Percentiles rank a stretch among this genome's conserved stretches.
Evolutionary conservation across 2,329 filamentous ascomycete genomes (phyloP).

Genomic region (Paraphaeosphaeria minitans): DNA sequence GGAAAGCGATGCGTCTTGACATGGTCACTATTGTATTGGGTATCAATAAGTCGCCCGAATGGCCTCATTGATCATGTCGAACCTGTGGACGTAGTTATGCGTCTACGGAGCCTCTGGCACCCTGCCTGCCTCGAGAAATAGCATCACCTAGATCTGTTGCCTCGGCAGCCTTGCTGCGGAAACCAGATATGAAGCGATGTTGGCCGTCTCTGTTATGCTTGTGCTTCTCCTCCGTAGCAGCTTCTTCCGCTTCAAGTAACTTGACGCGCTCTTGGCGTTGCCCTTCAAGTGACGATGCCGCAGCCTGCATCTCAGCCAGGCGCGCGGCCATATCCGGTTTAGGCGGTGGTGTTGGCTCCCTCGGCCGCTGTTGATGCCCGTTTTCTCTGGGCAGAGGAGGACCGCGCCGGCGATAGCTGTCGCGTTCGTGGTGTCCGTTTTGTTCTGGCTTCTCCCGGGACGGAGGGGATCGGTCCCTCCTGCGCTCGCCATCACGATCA

Average conservation of each 20-base stretch:
- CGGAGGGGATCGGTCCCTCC: constrained; percentile 29
- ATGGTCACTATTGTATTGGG: background rate
- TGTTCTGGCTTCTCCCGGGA: constrained; percentile 1
- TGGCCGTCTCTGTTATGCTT: constrained; percentile 32
- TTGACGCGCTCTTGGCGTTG: constrained; percentile 42
- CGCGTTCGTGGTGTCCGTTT: background rate
- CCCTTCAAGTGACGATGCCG: constrained; percentile 38
- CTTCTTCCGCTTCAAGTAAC: constrained; percentile 37
- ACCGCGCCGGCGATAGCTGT: constrained; percentile 5
- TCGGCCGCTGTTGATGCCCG: constrained; percentile 16
- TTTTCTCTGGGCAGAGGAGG: constrained; percentile 14
- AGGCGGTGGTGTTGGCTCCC: constrained; percentile 14
- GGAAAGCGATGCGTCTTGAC: background rate
- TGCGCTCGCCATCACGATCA: constrained; percentile 22
- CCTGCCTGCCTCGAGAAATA: constrained; percentile 34
- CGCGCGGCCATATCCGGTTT: constrained; percentile 27
- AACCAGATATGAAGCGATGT: constrained; percentile 28
- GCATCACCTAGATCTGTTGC: constrained; percentile 33
- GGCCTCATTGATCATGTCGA: background rate
- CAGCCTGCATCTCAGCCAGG: constrained; percentile 43
- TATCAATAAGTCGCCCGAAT: background rate
- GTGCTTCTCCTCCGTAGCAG: constrained; percentile 37
- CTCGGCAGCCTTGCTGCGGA: constrained; percentile 31
- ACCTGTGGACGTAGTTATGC: constrained; percentile 9
- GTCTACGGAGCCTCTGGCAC: constrained; percentile 24